Conservation (phyloP, 108 stramenopile species). For the Licmophora abbreviata region DNA sequence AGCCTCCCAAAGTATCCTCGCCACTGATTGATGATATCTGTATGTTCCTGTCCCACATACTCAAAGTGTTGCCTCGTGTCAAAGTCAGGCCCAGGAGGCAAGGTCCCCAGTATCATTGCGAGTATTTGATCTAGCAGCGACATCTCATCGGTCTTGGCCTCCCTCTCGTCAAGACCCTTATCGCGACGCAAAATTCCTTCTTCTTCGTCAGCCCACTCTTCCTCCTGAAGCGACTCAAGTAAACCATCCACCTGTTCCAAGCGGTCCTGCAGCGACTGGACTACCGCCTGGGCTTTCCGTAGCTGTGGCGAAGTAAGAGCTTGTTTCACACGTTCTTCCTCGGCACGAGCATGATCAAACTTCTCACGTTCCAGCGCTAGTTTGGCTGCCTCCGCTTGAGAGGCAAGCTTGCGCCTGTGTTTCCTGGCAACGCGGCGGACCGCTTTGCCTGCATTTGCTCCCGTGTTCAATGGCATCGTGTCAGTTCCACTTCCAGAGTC, state of each 20-base stretch:
- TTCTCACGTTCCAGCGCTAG: not conserved
- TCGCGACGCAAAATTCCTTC: too few species aligned
- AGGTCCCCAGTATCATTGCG: conserved; percentile 42
- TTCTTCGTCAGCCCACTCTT: conserved; percentile 50
- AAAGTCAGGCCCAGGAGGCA: conserved; percentile 1
- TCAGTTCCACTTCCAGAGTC: conserved; percentile 18
- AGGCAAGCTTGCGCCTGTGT: not conserved
- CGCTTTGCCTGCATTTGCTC: too few species aligned
- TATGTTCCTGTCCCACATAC: conserved; percentile 26
- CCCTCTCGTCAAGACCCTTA: not conserved
- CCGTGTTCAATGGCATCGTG: not conserved
- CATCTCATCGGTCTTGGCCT: conserved; percentile 5
- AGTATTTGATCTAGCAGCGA: conserved; percentile 44
- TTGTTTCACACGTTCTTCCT: not conserved
- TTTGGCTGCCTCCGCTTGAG: not conserved
- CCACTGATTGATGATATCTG: conserved; percentile 27
- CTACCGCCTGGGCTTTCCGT: conserved; percentile 26
- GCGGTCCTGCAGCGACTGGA: conserved; percentile 24
- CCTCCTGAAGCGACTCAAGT: conserved; percentile 38
- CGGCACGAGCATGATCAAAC: not conserved
- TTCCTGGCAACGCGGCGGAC: not conserved
- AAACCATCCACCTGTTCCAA: conserved; percentile 38
- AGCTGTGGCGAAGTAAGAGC: conserved; percentile 11
- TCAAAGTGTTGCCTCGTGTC: conserved; percentile 13
- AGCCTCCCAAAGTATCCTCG: conserved; percentile 30